Conservation (phyloP, 495 filamentous ascomycete genomes). For the Bacidia gigantensis region DNA sequence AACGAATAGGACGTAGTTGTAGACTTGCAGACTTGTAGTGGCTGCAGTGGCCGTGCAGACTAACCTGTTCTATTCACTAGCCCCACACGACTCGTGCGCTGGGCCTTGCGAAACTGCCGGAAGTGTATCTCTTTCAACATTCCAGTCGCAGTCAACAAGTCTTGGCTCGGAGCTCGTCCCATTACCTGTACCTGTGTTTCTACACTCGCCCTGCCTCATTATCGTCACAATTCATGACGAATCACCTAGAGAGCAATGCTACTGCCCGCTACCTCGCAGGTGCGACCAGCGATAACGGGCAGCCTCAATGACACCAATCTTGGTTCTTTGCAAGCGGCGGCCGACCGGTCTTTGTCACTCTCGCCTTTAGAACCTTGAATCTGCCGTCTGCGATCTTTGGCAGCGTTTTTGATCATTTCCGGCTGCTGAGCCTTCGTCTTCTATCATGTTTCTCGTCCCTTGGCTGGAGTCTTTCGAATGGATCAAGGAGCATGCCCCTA, state of each 20-base stretch:
- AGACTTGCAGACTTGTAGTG: too few species aligned
- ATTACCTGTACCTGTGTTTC: too few species aligned
- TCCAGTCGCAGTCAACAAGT: too few species aligned
- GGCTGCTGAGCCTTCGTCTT: neutral
- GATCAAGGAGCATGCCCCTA: constrained; percentile 34
- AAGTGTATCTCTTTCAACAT: too few species aligned
- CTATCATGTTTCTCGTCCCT: constrained; percentile 15
- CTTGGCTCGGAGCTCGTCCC: too few species aligned
- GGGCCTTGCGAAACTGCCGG: too few species aligned
- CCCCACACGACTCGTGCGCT: too few species aligned
- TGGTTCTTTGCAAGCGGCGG: neutral
- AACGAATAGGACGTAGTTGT: too few species aligned
- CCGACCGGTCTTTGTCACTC: neutral
- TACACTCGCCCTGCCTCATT: too few species aligned
- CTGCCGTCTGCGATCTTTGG: neutral
- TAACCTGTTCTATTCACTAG: too few species aligned
- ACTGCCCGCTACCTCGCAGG: neutral
- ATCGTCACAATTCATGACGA: neutral
- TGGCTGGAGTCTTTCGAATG: constrained; percentile 26
- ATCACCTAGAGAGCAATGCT: neutral
- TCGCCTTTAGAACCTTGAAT: neutral
- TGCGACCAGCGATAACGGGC: neutral
- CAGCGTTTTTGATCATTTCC: neutral
- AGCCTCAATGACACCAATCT: neutral
- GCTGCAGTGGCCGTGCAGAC: too few species aligned